These are phyloP conservation scores for Closterium sp. DNA, from an alignment of 139 green algal genomes.

Conservation along the genomic window DNA sequence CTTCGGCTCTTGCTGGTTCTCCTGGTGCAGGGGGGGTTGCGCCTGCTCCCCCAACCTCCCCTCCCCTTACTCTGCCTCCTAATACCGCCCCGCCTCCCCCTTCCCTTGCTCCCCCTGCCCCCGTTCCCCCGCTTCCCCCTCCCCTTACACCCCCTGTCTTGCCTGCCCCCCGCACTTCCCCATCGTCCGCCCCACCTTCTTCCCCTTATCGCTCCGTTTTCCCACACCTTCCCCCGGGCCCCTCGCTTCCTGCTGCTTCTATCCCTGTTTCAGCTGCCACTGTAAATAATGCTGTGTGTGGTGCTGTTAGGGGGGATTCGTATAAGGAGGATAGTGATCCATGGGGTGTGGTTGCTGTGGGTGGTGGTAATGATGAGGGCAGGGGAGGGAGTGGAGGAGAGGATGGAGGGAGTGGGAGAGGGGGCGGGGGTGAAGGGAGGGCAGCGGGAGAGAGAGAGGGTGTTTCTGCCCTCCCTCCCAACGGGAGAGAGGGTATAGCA, in stretches of 20 bases:
- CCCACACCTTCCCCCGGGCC: background rate
- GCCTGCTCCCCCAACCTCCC: too few relatives aligned
- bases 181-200: background rate
- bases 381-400: too few relatives aligned
- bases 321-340: background rate
- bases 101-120: background rate
- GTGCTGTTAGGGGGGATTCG: background rate
- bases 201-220: background rate
- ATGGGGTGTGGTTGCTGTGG: background rate
- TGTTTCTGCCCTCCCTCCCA: too few relatives aligned
- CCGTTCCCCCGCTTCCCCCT: background rate
- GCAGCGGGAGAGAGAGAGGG: background rate
- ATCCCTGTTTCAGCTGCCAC: background rate
- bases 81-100: too few relatives aligned
- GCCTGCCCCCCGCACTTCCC: too few relatives aligned
- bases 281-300: background rate
- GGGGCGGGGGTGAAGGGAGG: background rate
- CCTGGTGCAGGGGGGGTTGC: too few relatives aligned
- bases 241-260: background rate
- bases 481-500: too few relatives aligned
- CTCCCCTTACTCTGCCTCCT: too few relatives aligned
- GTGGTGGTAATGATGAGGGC: background rate
- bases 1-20: background rate
- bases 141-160: background rate
- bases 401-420: too few relatives aligned